A percentile compares a stretch with the other conserved stretches of the same genome.
phyloP scores from a whole-genome alignment of 371 early-diverging fungal species.

The Mortierella sp. region DNA sequence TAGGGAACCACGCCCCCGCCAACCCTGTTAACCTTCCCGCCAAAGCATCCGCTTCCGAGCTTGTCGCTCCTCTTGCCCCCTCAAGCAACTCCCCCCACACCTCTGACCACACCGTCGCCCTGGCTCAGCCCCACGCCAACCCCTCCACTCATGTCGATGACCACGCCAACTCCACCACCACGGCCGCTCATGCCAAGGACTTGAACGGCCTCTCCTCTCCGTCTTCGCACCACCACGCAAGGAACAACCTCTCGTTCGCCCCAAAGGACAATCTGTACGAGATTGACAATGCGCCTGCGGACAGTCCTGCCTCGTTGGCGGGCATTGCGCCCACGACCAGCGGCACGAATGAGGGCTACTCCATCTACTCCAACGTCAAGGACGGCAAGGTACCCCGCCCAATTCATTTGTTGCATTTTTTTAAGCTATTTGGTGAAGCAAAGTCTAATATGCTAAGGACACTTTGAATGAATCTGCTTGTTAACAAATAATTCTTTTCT shows the following conservation, averaged over 20 bases:
- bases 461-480: not conserved
- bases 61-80: not conserved
- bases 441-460: too few species aligned
- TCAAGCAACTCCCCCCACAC: conserved; percentile 2
- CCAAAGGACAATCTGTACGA: conserved; percentile 13
- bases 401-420: conserved; percentile 43
- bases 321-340: conserved; percentile 69
- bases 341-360: conserved; percentile 77
- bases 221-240: conserved; percentile 6
- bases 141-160: not conserved
- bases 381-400: conserved; percentile 69
- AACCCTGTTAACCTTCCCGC: not conserved
- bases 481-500: conserved; percentile 57
- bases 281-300: not conserved
- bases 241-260: conserved; percentile 32
- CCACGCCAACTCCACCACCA: not conserved
- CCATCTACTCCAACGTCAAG: conserved; percentile 56
- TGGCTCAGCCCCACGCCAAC: not conserved
- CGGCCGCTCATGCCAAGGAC: not conserved
- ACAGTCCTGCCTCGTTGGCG: conserved; percentile 79
- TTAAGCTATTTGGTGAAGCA: not conserved
- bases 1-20: conserved; percentile 31
- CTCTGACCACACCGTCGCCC: conserved; percentile 4
- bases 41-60: not conserved
- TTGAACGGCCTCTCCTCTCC: not conserved